Percentiles rank a stretch among this genome's conserved stretches.
Evolutionary conservation across 2,329 filamentous ascomycete genomes (phyloP).

Genomic region (Xylaria sp.): DNA sequence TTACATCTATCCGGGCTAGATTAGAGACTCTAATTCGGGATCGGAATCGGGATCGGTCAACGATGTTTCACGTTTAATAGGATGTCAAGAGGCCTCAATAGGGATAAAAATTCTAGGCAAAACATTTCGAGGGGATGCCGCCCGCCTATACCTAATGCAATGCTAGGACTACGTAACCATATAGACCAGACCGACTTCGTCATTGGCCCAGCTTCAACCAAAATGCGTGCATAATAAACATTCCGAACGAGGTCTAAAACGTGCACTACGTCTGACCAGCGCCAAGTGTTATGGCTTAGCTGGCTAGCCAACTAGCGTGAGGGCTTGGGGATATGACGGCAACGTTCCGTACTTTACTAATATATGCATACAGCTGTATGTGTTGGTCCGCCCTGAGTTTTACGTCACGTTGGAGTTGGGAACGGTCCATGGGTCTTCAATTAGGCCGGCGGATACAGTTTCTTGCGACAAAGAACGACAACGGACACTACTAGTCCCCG

Average conservation of each 20-base stretch:
- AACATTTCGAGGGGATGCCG: neutral
- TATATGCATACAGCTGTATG: neutral
- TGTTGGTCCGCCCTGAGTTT: neutral
- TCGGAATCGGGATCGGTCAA: neutral
- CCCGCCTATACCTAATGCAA: neutral
- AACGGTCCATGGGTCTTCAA: slow-evolving; percentile 23
- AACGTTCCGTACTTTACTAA: neutral
- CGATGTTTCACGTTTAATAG: no score
- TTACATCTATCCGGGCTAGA: neutral
- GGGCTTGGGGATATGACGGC: neutral
- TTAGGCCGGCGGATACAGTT: slow-evolving; percentile 26
- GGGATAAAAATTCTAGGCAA: neutral
- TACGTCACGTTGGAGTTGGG: slow-evolving; percentile 2
- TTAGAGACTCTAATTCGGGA: neutral
- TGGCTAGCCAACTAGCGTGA: neutral
- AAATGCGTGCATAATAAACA: neutral
- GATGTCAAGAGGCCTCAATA: no score
- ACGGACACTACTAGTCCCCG: slow-evolving; percentile 8
- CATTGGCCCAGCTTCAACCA: neutral
- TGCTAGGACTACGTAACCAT: neutral
- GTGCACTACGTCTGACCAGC: neutral
- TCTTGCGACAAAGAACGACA: neutral
- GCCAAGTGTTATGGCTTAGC: neutral
- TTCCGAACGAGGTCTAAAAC: neutral
- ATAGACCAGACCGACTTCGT: neutral